These are phyloP conservation scores for Aspergillus carlsbadensis DNA, from an alignment of 495 filamentous ascomycete species.

Conservation along the genomic window DNA sequence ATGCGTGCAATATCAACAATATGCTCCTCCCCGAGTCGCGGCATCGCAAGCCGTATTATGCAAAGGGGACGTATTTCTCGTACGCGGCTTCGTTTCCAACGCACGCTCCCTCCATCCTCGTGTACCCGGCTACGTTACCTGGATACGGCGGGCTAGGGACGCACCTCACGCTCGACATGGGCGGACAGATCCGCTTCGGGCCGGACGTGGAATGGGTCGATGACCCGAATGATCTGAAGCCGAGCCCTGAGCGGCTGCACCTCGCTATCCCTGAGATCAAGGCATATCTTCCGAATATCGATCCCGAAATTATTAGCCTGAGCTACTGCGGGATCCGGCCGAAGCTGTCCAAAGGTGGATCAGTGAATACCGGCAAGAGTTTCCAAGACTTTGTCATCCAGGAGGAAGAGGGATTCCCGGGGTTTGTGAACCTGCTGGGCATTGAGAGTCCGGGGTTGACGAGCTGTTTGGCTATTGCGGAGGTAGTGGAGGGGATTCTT, in stretches of 20 bases:
- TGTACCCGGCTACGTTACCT: slow-evolving; percentile 83
- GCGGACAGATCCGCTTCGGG: slow-evolving; percentile 83
- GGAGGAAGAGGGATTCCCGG: slow-evolving; percentile 75
- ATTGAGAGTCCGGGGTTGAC: slow-evolving; percentile 97
- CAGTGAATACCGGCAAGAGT: slow-evolving; percentile 55
- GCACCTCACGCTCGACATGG: slow-evolving; percentile 88
- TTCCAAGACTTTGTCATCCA: slow-evolving; percentile 86
- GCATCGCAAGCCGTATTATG: slow-evolving; percentile 68
- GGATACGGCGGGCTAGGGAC: slow-evolving; percentile 86
- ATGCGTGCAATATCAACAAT: slow-evolving; percentile 75
- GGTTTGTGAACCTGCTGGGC: slow-evolving; percentile 89
- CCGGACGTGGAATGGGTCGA: slow-evolving; percentile 95
- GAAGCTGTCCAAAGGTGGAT: slow-evolving; percentile 66
- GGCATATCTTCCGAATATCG: slow-evolving; percentile 73
- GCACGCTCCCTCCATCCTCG: slow-evolving; percentile 61
- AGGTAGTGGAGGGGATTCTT: slow-evolving; percentile 73
- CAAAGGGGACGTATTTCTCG: slow-evolving; percentile 95
- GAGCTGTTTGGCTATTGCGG: slow-evolving; percentile 82
- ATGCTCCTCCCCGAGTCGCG: slow-evolving; percentile 65
- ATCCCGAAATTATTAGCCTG: slow-evolving; percentile 62
- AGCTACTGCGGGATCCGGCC: slow-evolving; percentile 93
- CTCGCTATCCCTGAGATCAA: slow-evolving; percentile 71
- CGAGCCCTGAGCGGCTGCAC: slow-evolving; percentile 56
- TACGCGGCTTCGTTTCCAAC: slow-evolving; percentile 63
- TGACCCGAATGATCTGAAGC: slow-evolving; percentile 54